phyloP scores from a whole-genome alignment of 2,329 filamentous ascomycete genomes.

The Stachybotrys chlorohalonatus region DNA sequence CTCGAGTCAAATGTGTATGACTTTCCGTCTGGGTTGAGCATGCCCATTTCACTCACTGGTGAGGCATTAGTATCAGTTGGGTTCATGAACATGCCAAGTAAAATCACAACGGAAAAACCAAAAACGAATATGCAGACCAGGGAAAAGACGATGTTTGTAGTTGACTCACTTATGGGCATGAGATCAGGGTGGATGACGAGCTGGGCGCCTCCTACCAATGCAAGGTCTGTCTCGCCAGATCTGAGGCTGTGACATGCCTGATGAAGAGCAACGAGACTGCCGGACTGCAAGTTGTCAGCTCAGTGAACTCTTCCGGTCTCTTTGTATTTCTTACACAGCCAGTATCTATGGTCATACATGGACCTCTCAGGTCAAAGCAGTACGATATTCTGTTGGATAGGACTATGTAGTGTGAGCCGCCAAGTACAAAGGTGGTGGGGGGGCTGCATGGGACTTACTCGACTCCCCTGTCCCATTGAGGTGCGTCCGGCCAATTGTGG shows the following conservation, averaged over 20 bases:
- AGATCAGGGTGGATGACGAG: not conserved
- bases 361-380: constrained; percentile 23
- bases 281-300: not conserved
- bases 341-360: constrained; percentile 22
- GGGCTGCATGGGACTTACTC: not conserved
- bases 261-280: not conserved
- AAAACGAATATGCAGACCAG: not conserved
- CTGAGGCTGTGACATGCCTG: not conserved
- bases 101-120: no score
- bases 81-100: not conserved
- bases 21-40: not conserved
- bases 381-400: constrained; percentile 25
- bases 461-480: not conserved
- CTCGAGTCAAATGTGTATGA: not conserved
- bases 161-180: not conserved
- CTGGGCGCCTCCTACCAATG: not conserved
- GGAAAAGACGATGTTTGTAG: not conserved
- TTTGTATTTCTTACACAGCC: constrained; percentile 13
- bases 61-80: not conserved
- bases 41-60: not conserved
- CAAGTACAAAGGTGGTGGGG: constrained; percentile 8
- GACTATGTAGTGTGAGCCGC: constrained; percentile 14
- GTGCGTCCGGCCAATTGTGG: not conserved
- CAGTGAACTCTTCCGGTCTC: not conserved
- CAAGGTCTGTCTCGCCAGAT: not conserved